phyloP scores from a whole-genome alignment of 1,284 basidiomycete species.

The Heterobasidion parviporum region DNA sequence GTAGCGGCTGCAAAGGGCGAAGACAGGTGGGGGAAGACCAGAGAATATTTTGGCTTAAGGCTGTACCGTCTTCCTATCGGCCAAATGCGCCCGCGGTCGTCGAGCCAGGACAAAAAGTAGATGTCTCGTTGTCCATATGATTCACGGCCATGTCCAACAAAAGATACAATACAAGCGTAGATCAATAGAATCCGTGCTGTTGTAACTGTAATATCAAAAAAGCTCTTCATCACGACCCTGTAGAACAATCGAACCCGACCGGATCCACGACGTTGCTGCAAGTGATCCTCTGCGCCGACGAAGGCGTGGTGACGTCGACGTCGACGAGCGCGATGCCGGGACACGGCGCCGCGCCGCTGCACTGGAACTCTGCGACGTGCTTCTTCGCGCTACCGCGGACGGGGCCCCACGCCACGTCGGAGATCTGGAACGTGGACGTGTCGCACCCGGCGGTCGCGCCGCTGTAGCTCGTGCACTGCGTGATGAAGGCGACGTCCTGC shows the following conservation, averaged over 20 bases:
- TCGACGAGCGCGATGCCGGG: slow-evolving; percentile 17
- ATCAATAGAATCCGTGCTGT: no score
- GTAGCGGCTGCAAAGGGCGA: slow-evolving; percentile 35
- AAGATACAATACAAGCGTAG: no score
- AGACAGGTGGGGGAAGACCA: slow-evolving; percentile 60
- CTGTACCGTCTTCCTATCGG: slow-evolving; percentile 59
- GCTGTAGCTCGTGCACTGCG: slow-evolving; percentile 25
- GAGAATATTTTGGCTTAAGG: slow-evolving; percentile 65
- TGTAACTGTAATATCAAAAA: no score
- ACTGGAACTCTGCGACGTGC: slow-evolving; percentile 20
- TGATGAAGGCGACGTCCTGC: slow-evolving; percentile 18
- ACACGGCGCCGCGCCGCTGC: slow-evolving; percentile 24
- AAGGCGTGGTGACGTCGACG: slow-evolving; percentile 14
- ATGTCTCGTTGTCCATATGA: no score
- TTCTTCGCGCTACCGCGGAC: slow-evolving; percentile 17
- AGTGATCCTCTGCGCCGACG: slow-evolving; percentile 11
- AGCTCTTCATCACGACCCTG: neutral
- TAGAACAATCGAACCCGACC: slow-evolving; percentile 20
- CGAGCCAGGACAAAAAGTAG: no score
- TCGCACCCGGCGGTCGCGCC: slow-evolving; percentile 24
- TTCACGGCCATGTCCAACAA: no score
- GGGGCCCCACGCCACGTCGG: slow-evolving; percentile 24
- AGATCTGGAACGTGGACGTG: slow-evolving; percentile 25
- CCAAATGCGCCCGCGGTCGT: neutral
- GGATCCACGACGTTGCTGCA: slow-evolving; percentile 20